Conservation (phyloP, 129 eudicot species). For the Daucus carota region DH1_v3.0 NC_030386.2:27004501-27005000, state of each 20-base stretch:
- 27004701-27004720: conserved; percentile 24
- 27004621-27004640: conserved; percentile 16
- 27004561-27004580: conserved; percentile 16
- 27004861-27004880: conserved; percentile 25
- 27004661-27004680: conserved; percentile 13
- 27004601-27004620: conserved; percentile 21
- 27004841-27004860: conserved; percentile 36
- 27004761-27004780: conserved; percentile 36
- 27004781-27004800: conserved; percentile 17
- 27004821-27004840: conserved; percentile 31
- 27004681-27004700: conserved; percentile 28
- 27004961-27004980: conserved; percentile 29
- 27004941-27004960: conserved; percentile 6
- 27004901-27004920: conserved; percentile 35
- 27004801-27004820: conserved; percentile 18
- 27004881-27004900: conserved; percentile 19
- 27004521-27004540: not conserved
- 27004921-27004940: conserved; percentile 35
- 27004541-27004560: not conserved
- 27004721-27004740: conserved; percentile 13
- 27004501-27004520: too few species aligned
- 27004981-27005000: conserved; percentile 22
- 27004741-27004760: conserved; percentile 24
- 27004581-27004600: not conserved
- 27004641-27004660: conserved; percentile 15